Base-by-base conservation (phyloP, 495 filamentous ascomycete species). In the Echria macrotheca region DNA sequence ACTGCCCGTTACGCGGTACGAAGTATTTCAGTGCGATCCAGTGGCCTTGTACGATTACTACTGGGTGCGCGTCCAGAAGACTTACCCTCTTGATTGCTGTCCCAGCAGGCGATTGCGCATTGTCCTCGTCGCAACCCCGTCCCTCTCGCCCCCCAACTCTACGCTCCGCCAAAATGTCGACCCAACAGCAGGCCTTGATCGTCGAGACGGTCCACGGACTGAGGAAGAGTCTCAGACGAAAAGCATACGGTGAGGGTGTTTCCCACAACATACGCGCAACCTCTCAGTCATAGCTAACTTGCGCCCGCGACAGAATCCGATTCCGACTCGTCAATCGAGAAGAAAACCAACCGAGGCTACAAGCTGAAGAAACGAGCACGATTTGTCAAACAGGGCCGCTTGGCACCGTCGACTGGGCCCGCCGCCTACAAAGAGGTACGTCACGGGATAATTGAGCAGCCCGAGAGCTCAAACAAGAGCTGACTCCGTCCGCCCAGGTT, bases 331-430 rank as follows among this genome's bases (percentile, higher is more conserved):
- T 79, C 83, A 35, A 87, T 93, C 58, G 77, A 81, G 33, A 78
- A 82, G 61, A 80, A 80, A 44, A 90, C 86, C 6, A 97, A 96
- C 66, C 87, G 91, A 58, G 89, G 87, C 38, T 87, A 95, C 64
- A 99, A 95, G 64, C 77, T 97, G 49, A 87, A 87, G 67, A 85
- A 78, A 58, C 86, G 86, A 60, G 83, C 90, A 33, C 77, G 80
- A 63, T 87, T 86, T 67, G 81, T 94, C 35, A 84, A 83, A 47
- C 79, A 87, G 60, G 88, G 88, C 32, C 81, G 82, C 37, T 67
- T 93, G 51, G 81, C 86, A 24, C 77, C 79, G 38, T 72, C 85
- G 2, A 78, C 76, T 39, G 82, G 87, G 2, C 83, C 86, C 18
- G 76, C 82, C 17, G 77, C 83, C n/a, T 95, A 95, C 73, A 93